These are phyloP conservation scores for Sarocladium oryzae DNA, from an alignment of 2,329 filamentous ascomycete species.

Conservation along the genomic window DNA sequence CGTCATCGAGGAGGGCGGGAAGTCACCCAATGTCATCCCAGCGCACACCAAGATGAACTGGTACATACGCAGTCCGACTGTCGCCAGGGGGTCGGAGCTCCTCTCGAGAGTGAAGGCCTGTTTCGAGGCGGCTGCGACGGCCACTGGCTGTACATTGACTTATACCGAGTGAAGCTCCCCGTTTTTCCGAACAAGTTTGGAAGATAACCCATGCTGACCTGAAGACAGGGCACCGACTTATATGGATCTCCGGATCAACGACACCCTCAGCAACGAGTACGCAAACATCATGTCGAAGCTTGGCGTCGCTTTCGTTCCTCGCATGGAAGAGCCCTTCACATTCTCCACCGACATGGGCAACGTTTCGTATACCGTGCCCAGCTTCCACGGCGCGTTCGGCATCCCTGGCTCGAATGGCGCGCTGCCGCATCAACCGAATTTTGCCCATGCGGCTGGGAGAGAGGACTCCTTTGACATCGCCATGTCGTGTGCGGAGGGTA, in stretches of 20 bases:
- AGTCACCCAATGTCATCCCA: constrained; percentile 20
- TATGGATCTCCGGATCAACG: constrained; percentile 38
- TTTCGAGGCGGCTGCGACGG: constrained; percentile 27
- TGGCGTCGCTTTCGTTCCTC: constrained; percentile 28
- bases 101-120: constrained; percentile 25
- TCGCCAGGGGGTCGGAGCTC: not conserved
- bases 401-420: constrained; percentile 31
- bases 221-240: constrained; percentile 24
- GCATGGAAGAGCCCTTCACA: constrained; percentile 28
- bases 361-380: constrained; percentile 39
- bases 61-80: constrained; percentile 6
- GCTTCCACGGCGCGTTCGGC: constrained; percentile 41
- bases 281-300: constrained; percentile 35
- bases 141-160: constrained; percentile 28
- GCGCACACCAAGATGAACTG: constrained; percentile 8
- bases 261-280: constrained; percentile 36
- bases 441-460: constrained; percentile 36
- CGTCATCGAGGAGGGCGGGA: constrained; percentile 35
- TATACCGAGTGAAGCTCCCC: constrained; percentile 20
- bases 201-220: constrained; percentile 1
- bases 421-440: constrained; percentile 32
- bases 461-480: constrained; percentile 33
- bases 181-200: not conserved
- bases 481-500: constrained; percentile 36
- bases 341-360: constrained; percentile 47